phyloP scores from a whole-genome alignment of 2,329 filamentous ascomycete species.

The Pezicula radicicola region DNA sequence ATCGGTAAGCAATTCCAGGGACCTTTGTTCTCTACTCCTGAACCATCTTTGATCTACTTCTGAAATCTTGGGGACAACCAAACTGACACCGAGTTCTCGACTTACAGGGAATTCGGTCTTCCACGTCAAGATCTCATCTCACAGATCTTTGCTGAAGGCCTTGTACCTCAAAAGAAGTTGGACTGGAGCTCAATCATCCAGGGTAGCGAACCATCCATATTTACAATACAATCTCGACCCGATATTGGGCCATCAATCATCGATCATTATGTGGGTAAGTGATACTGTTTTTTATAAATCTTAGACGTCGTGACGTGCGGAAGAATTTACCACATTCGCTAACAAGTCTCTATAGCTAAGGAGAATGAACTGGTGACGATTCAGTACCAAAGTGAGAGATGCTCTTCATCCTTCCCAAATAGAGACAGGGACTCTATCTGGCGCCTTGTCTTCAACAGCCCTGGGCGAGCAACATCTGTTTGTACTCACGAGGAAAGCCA shows the following conservation, averaged over 20 bases:
- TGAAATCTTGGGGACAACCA: too few relatives aligned
- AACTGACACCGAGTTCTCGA: too few relatives aligned
- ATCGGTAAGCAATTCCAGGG: slow-evolving; percentile 9
- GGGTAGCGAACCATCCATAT: slow-evolving; percentile 4
- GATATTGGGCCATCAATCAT: neutral
- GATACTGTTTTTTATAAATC: neutral
- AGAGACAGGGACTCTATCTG: neutral
- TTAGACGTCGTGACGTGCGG: neutral
- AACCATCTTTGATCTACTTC: too few relatives aligned
- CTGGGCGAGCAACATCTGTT: slow-evolving; percentile 9
- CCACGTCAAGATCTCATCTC: too few relatives aligned
- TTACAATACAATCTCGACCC: slow-evolving; percentile 6
- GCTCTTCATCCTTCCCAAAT: neutral
- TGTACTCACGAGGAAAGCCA: slow-evolving; percentile 1
- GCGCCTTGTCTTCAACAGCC: neutral
- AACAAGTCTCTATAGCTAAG: neutral
- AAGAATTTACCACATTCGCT: neutral
- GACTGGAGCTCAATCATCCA: neutral
- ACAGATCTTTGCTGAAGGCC: slow-evolving; percentile 10
- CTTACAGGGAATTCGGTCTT: too few relatives aligned
- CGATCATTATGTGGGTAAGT: neutral
- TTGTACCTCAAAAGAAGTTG: slow-evolving; percentile 6
- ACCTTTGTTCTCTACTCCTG: too few relatives aligned
- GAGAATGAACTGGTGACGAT: neutral
- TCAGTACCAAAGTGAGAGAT: too few relatives aligned